These are phyloP conservation scores for Camillea tinctor DNA, from an alignment of 2,329 filamentous ascomycete genomes.

Conservation along the genomic window DNA sequence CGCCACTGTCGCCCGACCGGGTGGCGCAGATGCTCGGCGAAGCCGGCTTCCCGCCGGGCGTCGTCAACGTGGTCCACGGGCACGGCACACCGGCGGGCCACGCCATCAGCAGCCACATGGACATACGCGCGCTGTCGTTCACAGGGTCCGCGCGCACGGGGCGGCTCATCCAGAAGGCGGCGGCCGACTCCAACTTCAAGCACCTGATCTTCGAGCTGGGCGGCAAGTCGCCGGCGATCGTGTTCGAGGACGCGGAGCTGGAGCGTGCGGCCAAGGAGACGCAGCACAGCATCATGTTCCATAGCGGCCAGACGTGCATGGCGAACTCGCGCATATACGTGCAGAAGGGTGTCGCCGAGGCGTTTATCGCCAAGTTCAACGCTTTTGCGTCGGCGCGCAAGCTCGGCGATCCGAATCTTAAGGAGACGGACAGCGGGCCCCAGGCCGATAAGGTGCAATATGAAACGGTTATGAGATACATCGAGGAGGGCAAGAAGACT, in stretches of 20 bases:
- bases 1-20: slow-evolving; percentile 60
- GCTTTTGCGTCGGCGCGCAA: slow-evolving; percentile 41
- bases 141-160: slow-evolving; percentile 73
- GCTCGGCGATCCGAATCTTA: slow-evolving; percentile 36
- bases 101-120: slow-evolving; percentile 64
- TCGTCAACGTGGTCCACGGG: slow-evolving; percentile 46
- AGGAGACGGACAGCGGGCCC: slow-evolving; percentile 41
- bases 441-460: slow-evolving; percentile 51
- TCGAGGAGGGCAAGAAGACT: slow-evolving; percentile 43
- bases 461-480: slow-evolving; percentile 44
- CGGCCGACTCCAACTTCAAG: slow-evolving; percentile 62
- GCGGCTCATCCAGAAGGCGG: slow-evolving; percentile 70
- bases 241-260: slow-evolving; percentile 65
- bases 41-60: slow-evolving; percentile 73
- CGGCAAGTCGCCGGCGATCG: slow-evolving; percentile 64
- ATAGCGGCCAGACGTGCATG: slow-evolving; percentile 60
- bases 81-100: slow-evolving; percentile 65
- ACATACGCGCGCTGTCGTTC: slow-evolving; percentile 72
- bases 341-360: slow-evolving; percentile 46
- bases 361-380: slow-evolving; percentile 61
- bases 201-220: slow-evolving; percentile 66
- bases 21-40: slow-evolving; percentile 66
- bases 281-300: slow-evolving; percentile 45
- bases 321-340: slow-evolving; percentile 59
- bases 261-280: slow-evolving; percentile 59